Base-by-base conservation (phyloP, 768 basidiomycete species). In the Hericium rajendrae region DNA sequence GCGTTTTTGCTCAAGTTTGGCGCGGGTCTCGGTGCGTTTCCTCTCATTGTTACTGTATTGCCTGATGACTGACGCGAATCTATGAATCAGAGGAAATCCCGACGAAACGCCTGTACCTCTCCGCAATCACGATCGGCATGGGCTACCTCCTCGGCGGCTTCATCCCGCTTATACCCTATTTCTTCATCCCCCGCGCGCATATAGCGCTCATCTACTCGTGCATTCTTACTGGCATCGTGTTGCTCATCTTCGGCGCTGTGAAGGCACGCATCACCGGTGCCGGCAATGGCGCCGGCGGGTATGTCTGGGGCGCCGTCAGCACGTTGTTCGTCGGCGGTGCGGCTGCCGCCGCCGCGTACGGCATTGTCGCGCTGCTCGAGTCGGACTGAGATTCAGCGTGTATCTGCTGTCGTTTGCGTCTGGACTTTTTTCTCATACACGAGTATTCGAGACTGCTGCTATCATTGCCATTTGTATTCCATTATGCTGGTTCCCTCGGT, bases 1-100 rank as follows among this genome's bases (percentile, higher is more conserved):
- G 84, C 93, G 2, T 99, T 99, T 74, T 72, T 99, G 64, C 80
- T 98, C 64, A 97, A 92, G 72, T 97, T 97, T 63, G 94, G 94
- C n/a, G 88, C 90, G 68, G 92, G 94, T 16, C 67, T 97, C 53
- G 88, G 88, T 90, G 66, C 60, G 85, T 75, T 1, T 59, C 51
- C 16, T 38, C 37, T 10, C n/a, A 39, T 38, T 6, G 12, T 37
- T 48, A 24, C 20, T 20, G 24, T 38, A 20, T 5, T 32, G 10
- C 37, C 28, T n/a, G 37, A 5, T 26, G 0, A 4, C 28, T 24
- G 51, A 46, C 5, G 15, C 13, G 15, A 24, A 48, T 56, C 50
- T 26, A 10, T 15, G 6, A 32, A 32, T 8, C 50, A 88, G 94
- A 97, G 78, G 95, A 98, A 71, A 81, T 97, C 38, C 90, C 94